phyloP scores from a whole-genome alignment of 176 grass and related monocot species.

The Poa pratensis region DNA sequence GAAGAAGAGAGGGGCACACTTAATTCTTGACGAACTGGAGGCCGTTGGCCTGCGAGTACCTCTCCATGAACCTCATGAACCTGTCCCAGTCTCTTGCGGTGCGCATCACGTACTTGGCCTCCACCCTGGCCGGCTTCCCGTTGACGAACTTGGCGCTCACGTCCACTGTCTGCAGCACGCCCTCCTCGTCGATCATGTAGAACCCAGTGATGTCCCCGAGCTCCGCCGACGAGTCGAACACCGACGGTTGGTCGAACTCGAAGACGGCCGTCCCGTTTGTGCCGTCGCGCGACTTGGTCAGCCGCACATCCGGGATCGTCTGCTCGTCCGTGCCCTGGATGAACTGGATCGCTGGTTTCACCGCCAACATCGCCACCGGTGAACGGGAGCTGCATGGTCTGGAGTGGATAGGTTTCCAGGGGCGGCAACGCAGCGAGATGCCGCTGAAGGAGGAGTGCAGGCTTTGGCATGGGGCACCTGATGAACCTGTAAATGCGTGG shows the following conservation, averaged over 20 bases:
- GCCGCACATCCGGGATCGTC: conserved; percentile 85
- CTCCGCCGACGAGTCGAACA: conserved; percentile 57
- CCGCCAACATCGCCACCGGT: conserved; percentile 43
- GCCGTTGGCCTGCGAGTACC: conserved; percentile 31
- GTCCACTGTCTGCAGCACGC: conserved; percentile 24
- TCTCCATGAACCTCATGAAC: conserved; percentile 37
- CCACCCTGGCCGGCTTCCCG: conserved; percentile 30
- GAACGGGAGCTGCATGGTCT: not conserved
- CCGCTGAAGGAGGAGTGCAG: conserved; percentile 56
- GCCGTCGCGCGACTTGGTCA: conserved; percentile 92
- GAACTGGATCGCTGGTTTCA: conserved; percentile 86
- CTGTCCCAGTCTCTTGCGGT: conserved; percentile 18
- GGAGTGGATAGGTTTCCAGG: not conserved
- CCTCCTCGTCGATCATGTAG: conserved; percentile 35
- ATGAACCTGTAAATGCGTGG: conserved; percentile 31
- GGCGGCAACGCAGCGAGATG: conserved; percentile 49
- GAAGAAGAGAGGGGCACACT: not conserved
- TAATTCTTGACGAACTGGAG: conserved; percentile 20
- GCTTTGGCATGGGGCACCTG: conserved; percentile 26
- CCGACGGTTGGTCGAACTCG: conserved; percentile 73
- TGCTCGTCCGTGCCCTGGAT: conserved; percentile 93
- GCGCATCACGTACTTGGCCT: conserved; percentile 36
- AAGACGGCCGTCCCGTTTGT: conserved; percentile 82
- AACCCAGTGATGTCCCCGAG: conserved; percentile 85
- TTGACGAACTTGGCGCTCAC: conserved; percentile 35